These are phyloP conservation scores for Talaromyces amestolkiae DNA, from an alignment of 2,329 filamentous ascomycete species.

Conservation along the genomic window DNA sequence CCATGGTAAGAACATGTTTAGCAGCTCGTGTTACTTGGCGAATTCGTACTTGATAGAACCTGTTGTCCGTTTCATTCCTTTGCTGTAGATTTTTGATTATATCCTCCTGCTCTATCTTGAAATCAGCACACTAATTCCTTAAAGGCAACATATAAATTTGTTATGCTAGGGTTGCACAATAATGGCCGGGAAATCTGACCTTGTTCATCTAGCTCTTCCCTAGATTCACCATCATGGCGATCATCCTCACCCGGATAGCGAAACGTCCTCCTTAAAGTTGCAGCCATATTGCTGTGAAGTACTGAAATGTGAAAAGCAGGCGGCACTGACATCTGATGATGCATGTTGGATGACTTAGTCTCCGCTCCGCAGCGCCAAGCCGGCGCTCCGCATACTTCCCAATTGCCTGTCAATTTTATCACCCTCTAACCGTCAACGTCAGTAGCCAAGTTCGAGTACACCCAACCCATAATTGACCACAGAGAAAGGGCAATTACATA, in stretches of 20 bases:
- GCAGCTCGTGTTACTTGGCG: not conserved
- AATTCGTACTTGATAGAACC: conserved; percentile 39
- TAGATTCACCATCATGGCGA: conserved; percentile 40
- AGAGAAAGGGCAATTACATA: not conserved
- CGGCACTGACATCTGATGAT: not conserved
- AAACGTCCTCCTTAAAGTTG: conserved; percentile 71
- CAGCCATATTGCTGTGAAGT: conserved; percentile 41
- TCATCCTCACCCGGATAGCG: conserved; percentile 63
- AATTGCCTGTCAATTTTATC: not conserved
- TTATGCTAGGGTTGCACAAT: not conserved
- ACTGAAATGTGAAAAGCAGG: not conserved
- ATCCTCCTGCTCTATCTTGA: conserved; percentile 40
- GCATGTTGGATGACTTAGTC: not conserved
- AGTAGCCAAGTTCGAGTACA: not conserved
- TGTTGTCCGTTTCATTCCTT: conserved; percentile 40
- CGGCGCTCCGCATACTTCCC: conserved; percentile 6
- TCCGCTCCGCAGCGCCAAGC: conserved; percentile 17
- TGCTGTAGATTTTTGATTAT: conserved; percentile 37
- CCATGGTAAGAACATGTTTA: conserved; percentile 12
- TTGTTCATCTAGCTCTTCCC: conserved; percentile 72
- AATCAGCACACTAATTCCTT: conserved; percentile 10
- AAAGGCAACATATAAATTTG: not conserved
- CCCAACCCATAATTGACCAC: not conserved
- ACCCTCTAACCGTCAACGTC: not conserved
- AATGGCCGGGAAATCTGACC: conserved; percentile 45